Evolutionary conservation across 345 rosid species (phyloP).

Genomic region (Physaria fendleri): DNA sequence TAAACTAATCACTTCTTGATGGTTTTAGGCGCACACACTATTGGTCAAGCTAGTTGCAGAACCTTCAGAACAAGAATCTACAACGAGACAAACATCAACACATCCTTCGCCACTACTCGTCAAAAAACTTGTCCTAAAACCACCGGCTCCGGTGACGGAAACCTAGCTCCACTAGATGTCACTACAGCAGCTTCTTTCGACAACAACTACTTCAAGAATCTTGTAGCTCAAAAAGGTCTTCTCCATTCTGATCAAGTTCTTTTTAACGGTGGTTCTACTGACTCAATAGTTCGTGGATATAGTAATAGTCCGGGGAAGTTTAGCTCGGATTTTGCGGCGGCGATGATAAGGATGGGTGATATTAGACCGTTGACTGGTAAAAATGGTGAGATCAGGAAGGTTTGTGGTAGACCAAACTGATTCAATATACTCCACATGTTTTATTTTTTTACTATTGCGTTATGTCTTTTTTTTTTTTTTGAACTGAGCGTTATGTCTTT

Average conservation of each 20-base stretch:
- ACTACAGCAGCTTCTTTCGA: conserved; percentile 52
- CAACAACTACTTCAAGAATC: conserved; percentile 65
- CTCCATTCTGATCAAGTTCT: conserved; percentile 73
- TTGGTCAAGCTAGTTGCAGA: conserved; percentile 70
- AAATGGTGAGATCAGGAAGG: conserved; percentile 66
- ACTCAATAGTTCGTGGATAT: conserved; percentile 53
- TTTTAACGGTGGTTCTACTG: conserved; percentile 68
- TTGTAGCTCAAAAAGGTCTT: conserved; percentile 50
- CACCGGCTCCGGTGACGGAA: conserved; percentile 46
- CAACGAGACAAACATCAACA: conserved; percentile 63
- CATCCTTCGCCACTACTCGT: conserved; percentile 45
- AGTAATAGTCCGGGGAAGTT: conserved; percentile 46
- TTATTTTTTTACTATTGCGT: conserved; percentile 6
- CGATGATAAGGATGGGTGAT: conserved; percentile 83
- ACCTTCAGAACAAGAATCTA: conserved; percentile 56
- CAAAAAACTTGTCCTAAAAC: conserved; percentile 44
- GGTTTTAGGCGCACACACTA: conserved; percentile 59
- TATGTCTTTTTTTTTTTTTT: too few species aligned
- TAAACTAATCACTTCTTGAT: background rate
- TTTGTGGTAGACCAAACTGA: conserved; percentile 59
- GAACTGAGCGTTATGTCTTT: too few species aligned
- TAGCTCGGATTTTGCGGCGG: conserved; percentile 50
- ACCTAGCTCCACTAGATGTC: conserved; percentile 61
- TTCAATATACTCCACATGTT: background rate
- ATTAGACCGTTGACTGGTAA: conserved; percentile 74